A percentile compares a stretch with the other conserved stretches of the same genome.
These are phyloP conservation scores for Anisodus tanguticus DNA, from an alignment of 257 asterid species.

Conservation along the genomic window DNA sequence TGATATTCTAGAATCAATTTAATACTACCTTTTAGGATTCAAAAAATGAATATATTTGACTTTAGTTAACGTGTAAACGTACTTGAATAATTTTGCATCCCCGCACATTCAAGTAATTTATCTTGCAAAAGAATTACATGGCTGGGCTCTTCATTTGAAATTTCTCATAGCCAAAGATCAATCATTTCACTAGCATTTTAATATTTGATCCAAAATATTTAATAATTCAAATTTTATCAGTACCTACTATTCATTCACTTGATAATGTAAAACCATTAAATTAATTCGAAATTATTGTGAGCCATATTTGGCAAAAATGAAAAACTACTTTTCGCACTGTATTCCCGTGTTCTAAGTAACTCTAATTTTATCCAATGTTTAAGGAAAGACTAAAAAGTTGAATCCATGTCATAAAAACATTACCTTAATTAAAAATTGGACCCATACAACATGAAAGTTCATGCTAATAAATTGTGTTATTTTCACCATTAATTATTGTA, in stretches of 20 bases:
- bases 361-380: neutral
- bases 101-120: neutral
- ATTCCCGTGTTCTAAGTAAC: neutral
- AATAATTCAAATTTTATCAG: neutral
- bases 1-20: too few species aligned
- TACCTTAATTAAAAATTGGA: neutral
- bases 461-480: slow-evolving; percentile 44
- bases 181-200: neutral
- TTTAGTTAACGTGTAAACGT: too few species aligned
- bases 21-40: too few species aligned
- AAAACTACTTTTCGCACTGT: neutral
- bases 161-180: neutral
- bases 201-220: neutral
- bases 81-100: too few species aligned
- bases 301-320: neutral
- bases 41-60: too few species aligned
- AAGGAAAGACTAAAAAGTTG: neutral
- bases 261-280: neutral
- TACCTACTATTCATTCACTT: neutral
- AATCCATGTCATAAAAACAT: neutral
- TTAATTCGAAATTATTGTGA: neutral
- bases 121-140: neutral
- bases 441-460: slow-evolving; percentile 25
- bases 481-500: slow-evolving; percentile 32
- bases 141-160: neutral